Base-by-base conservation (phyloP, 805 yeast species). In the Diddensiella santjacobensis region DNA sequence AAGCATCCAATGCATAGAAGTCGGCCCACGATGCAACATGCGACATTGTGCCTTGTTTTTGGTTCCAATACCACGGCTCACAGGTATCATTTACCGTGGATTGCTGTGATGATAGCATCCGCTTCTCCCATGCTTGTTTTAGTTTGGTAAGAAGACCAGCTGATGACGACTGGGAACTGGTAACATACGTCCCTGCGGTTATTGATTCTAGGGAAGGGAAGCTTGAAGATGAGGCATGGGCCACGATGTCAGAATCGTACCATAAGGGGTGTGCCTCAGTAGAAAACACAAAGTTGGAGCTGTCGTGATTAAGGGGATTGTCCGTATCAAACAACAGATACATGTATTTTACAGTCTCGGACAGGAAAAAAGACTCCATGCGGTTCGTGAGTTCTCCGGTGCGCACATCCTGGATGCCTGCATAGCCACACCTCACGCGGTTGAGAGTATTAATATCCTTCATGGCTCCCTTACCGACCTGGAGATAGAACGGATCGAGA, bases 251-350 rank as follows among this genome's bases (percentile, higher is more conserved):
- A 3, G 65, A 53, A 41, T 78, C 78, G 45, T 76, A 71, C 95
- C 96, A 87, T 53, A 89, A 63, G 2, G 96, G 96, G 64, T 90
- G 98, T 0, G 90, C 96, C 59, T 90, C 98, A 0, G 98, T 90
- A 10, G 91, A 78, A 64, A 89, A 84, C 41, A 84, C 66, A 26
- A 71, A 65, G 52, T 65, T 69, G 22, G 70, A 67, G 15, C 61
- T 58, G 2, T 65, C 65, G 1, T 45, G 57, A 68, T 80, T 76
- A 51, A 80, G 72, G 1, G 61, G 59, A 60, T 88, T 81, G 3
- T 71, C 74, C 13, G 73, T 82, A 60, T 88, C 95, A 68, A 90
- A 90, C 38, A 89, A 66, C 23, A 90, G 65, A 59, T 82, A 90
- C 11, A 90, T 68, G 60, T 90, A 90, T 66, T 90, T 90, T 49